A percentile compares a stretch with the other conserved stretches of the same genome.
Evolutionary conservation across 768 basidiomycete species (phyloP).

Genomic region (Amyloporia xantha): DNA sequence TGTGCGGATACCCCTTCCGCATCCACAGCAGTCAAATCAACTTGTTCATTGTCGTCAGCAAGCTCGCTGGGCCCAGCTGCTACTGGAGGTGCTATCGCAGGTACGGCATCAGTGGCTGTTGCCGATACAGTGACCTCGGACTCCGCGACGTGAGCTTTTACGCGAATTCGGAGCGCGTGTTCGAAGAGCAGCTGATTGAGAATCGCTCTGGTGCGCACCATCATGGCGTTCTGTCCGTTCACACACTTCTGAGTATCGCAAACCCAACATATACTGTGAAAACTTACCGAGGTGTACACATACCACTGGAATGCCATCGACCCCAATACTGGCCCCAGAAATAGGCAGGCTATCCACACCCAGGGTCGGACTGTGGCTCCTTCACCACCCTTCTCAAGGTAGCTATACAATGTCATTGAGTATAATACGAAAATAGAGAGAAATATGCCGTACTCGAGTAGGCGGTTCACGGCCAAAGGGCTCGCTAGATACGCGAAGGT

Average conservation of each 20-base stretch:
- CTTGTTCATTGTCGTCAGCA: background rate
- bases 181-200: constrained; percentile 45
- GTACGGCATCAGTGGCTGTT: background rate
- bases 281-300: constrained; percentile 25
- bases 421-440: background rate
- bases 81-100: background rate
- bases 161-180: constrained; percentile 52
- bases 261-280: too few species aligned
- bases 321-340: constrained; percentile 41
- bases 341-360: constrained; percentile 55
- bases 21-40: background rate
- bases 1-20: background rate
- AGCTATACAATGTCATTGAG: constrained; percentile 25
- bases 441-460: background rate
- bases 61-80: background rate
- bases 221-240: constrained; percentile 36
- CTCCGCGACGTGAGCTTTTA: constrained; percentile 36
- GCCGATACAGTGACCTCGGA: background rate
- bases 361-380: constrained; percentile 49
- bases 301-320: constrained; percentile 50
- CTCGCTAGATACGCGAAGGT: constrained; percentile 6
- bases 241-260: too few species aligned
- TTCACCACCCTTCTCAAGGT: constrained; percentile 52
- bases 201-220: constrained; percentile 44
- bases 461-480: background rate